Evolutionary conservation across 768 basidiomycete genomes (phyloP), one percentile per base, ranked within the genome.

Genomic region (Trametes cinnabarina): DNA sequence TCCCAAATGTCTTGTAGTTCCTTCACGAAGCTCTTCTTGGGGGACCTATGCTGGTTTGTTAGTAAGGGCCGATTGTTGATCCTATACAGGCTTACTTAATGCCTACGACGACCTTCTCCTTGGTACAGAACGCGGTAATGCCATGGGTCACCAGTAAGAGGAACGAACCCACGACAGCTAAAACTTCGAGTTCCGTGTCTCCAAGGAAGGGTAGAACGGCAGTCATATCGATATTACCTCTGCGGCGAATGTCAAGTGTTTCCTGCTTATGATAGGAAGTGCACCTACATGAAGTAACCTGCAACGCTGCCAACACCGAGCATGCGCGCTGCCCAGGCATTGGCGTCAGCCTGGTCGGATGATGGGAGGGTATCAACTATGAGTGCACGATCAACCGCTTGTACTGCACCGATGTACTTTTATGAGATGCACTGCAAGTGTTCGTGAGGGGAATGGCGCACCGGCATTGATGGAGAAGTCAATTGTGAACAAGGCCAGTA

Each of bases 321-420:
- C 92, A 97, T 95, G n/a, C 89, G 77, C 0, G 91, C 92, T 0
- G 93, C 95, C 95, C 95, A 98, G 0, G 95, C 95, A 68, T 95
- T 97, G 0, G 90, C 94, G 9, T 81, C 76, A 6, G 94, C 85
- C 70, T 98, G 95, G 23, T 83, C 77, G 1, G 80, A 69, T 0
- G 88, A 75, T 0, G 93, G 87, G 4, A 96, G 71, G 0, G 82
- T 89, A 68, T 98, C 95, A 0, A 98, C 92, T 8, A 98, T 76
- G 10, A 97, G 80, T 0, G 94, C 92, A 47, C 95, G 89, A 69
- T 97, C 93, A 19, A 93, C 84, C 0, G 94, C 92, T 77, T 90
- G 89, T 2, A 95, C 93, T 88, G 64, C 3, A 39, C 35, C 7
- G 22, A 6, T 20, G 49, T 3, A 17, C 37, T 58, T 10, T 4